Base-by-base conservation (phyloP, 768 basidiomycete genomes). In the Macrolepiota fuliginosa region DNA sequence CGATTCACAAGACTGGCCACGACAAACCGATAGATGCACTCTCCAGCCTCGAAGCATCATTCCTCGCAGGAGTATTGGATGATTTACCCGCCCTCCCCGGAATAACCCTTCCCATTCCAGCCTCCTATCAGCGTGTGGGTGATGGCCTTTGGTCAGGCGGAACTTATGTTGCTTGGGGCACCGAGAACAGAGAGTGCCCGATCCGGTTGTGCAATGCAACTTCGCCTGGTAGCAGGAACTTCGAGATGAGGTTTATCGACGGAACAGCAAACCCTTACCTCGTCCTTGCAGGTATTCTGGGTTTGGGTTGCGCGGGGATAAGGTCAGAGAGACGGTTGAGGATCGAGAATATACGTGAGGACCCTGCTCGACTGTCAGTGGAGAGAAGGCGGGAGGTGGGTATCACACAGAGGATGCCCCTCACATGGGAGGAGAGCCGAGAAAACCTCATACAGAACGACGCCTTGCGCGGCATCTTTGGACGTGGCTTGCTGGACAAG, bases 141-240 rank as follows among this genome's bases (percentile, higher is more conserved):
- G 90, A 92, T 65, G 86, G 87, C 1, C 75, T 82, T 19, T 89
- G 87, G 87, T 80, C 85, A 0, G 88, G 90, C 27, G 90, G 90
- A 6, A 91, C 89, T 0, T 88, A 83, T 67, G 80, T 84, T 37
- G 77, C 72, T 62, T 91, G 86, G 86, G 90, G 90, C 0, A 79
- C 81, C 6, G 86, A 91, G 46, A 89, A 89, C 70, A 82, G 86
- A 45, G 89, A 91, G 69, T 75, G 79, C 0, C 84, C 87, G 0
- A 69, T 91, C 1, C 86, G 89, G 2, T 72, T 90, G 24, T 78
- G 78, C 54, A 86, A 84, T 54, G 72, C 75, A 0, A 67, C 72
- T 7, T 77, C 82, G 0, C 79, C 78, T 0, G 72, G 76, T 0
- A 77, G 79, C 45, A 78, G 83, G 32, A 83, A 84, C 64, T 88